A percentile compares a stretch with the other conserved stretches of the same genome.
phyloP scores from a whole-genome alignment of 371 early-diverging fungal genomes.

The Entomophthora muscae region DNA sequence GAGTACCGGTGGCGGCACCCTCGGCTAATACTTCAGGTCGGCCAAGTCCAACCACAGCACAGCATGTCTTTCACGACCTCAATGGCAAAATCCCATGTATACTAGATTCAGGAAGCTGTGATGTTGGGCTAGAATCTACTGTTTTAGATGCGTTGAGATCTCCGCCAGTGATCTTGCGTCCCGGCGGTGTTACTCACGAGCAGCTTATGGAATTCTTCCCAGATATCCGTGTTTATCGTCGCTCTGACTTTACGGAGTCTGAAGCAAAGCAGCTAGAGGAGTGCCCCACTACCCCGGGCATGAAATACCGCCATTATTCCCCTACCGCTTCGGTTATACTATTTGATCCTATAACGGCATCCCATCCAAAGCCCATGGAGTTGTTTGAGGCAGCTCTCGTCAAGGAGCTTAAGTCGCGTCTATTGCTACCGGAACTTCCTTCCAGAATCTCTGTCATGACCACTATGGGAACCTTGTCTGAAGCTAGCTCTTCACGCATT shows the following conservation, averaged over 20 bases:
- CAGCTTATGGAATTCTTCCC: slow-evolving; percentile 37
- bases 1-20: slow-evolving; percentile 94
- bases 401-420: background rate
- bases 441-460: background rate
- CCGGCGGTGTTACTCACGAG: slow-evolving; percentile 93
- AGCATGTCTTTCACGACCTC: slow-evolving; percentile 85
- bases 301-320: slow-evolving; percentile 98
- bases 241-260: slow-evolving; percentile 43
- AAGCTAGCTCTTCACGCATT: slow-evolving; percentile 10
- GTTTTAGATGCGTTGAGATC: slow-evolving; percentile 66
- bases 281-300: slow-evolving; percentile 92
- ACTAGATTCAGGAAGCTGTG: slow-evolving; percentile 86
- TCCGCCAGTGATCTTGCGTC: slow-evolving; percentile 81
- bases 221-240: slow-evolving; percentile 51
- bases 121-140: slow-evolving; percentile 91
- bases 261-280: slow-evolving; percentile 30
- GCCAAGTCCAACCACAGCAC: slow-evolving; percentile 88
- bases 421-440: background rate
- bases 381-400: background rate
- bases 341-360: slow-evolving; percentile 22
- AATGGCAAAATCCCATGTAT: slow-evolving; percentile 65
- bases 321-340: slow-evolving; percentile 78
- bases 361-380: background rate
- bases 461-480: background rate
- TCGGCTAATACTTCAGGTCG: slow-evolving; percentile 97